Evolutionary conservation across 345 rosid species (phyloP), one percentile per base, ranked within the genome.

Genomic region (Schrenkiella parvula): DNA sequence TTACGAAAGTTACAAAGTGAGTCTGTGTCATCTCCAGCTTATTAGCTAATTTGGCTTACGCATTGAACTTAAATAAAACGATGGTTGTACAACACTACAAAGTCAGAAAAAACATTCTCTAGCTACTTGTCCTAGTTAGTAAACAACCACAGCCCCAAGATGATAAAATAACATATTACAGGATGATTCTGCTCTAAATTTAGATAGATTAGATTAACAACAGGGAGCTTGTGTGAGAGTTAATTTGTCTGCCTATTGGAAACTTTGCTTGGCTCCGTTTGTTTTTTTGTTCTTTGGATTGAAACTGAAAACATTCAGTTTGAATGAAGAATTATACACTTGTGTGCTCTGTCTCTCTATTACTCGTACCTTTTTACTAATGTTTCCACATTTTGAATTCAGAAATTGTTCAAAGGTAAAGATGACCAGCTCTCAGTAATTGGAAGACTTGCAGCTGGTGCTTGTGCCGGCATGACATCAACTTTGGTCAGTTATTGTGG

Each of bases 381-480:
- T 23, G 32, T 61, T 74, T 72, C 15, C 10, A 19, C 46, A 38
- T 56, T 73, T 74, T 80, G 80, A 66, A 59, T 66, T 63, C 69
- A 95, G 99, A 95, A 87, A 78, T 78, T 95, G 75, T 89, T 95
- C 70, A 83, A 74, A 59, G 90, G 88, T 65, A 86, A 84, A 73
- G 92, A 88, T 75, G 96, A 85, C 3, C 83, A 89, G 71, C 91
- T 95, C 73, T 84, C 96, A 29, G 87, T 93, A 68, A 64, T 89
- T 17, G 99, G 92, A 73, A 95, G 99, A 84, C 93, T 95, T 67
- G 93, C 88, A 0, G 98, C 98, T 0, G 98, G 99, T 75, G 98
- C 99, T 83, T 91, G 98, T 84, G 98, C 99, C 79, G 99, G 98
- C 83, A 95, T 95, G 97, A 89, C 99, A 10, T 95, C 99, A 62